phyloP scores from a whole-genome alignment of 495 filamentous ascomycete species.

The Aspergillus incahuasiensis region DNA sequence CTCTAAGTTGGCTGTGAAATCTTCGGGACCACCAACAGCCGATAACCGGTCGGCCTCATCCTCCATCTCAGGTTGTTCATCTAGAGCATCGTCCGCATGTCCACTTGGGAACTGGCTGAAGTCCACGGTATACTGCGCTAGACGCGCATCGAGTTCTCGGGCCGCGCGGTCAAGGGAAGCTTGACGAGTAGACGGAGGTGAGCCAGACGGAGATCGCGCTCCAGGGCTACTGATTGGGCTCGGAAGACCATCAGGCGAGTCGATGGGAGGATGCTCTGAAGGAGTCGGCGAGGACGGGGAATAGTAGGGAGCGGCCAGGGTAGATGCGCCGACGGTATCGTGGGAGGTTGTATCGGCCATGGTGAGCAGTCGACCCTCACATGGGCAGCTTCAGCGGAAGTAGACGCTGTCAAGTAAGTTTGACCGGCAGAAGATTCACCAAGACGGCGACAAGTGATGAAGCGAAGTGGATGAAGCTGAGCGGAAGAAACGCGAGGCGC shows the following conservation, averaged over 20 bases:
- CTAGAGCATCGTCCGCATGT: slow-evolving; percentile 29
- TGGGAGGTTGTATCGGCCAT: slow-evolving; percentile 42
- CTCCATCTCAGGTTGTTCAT: slow-evolving; percentile 27
- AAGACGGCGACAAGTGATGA: not conserved
- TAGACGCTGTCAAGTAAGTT: not conserved
- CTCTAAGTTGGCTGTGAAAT: slow-evolving; percentile 49
- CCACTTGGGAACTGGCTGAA: slow-evolving; percentile 42
- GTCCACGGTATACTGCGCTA: slow-evolving; percentile 46
- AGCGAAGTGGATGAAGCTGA: not conserved
- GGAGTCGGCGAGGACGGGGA: slow-evolving; percentile 36
- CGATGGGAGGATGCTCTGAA: slow-evolving; percentile 14
- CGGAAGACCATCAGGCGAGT: slow-evolving; percentile 22
- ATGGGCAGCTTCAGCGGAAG: not conserved
- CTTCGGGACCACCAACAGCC: slow-evolving; percentile 48
- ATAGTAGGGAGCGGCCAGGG: slow-evolving; percentile 37
- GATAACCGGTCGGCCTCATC: slow-evolving; percentile 34
- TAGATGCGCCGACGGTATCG: slow-evolving; percentile 44
- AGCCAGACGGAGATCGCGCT: slow-evolving; percentile 16
- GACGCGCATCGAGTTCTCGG: slow-evolving; percentile 37
- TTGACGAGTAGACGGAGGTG: slow-evolving; percentile 19
- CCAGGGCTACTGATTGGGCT: slow-evolving; percentile 25
- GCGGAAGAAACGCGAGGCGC: slow-evolving; percentile 7
- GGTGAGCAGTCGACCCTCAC: slow-evolving; percentile 13
- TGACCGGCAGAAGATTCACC: not conserved
- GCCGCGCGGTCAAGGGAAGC: slow-evolving; percentile 26